phyloP scores from a whole-genome alignment of 768 basidiomycete species.

The Exidia glandulosa region DNA sequence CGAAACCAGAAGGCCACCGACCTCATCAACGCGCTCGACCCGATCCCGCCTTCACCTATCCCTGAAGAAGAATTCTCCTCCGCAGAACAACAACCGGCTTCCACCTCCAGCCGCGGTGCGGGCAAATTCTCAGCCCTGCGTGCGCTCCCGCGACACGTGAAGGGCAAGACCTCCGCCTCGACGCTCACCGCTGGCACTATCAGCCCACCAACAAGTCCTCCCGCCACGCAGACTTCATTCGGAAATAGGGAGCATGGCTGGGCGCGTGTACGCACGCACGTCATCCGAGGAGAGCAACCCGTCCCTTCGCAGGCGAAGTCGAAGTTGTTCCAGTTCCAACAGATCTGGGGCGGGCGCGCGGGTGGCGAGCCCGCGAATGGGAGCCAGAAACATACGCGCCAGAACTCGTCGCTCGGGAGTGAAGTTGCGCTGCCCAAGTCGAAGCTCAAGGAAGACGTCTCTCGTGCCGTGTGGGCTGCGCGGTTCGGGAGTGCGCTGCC shows the following conservation, averaged over 20 bases:
- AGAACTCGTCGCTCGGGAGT: not conserved
- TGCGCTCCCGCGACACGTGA: not conserved
- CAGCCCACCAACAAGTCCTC: not conserved
- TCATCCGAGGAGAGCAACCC: not conserved
- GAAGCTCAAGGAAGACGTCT: not conserved
- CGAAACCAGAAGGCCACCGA: too few relatives aligned
- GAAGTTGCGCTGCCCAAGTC: not conserved
- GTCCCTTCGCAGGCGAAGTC: slow-evolving; percentile 31
- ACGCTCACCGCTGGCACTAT: not conserved
- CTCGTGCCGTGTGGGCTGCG: not conserved
- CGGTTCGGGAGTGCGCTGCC: not conserved
- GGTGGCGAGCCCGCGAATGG: not conserved
- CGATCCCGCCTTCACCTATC: too few relatives aligned
- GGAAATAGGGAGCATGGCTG: not conserved
- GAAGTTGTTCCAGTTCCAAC: slow-evolving; percentile 48
- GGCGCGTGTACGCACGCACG: not conserved
- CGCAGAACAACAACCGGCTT: too few relatives aligned
- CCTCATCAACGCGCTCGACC: too few relatives aligned
- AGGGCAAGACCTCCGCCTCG: not conserved
- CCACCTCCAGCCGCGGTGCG: too few relatives aligned
- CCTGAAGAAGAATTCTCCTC: too few relatives aligned
- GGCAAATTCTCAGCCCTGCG: too few relatives aligned
- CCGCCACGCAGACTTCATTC: not conserved
- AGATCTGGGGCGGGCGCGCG: slow-evolving; percentile 21
- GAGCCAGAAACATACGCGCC: not conserved